These are phyloP conservation scores for Penicillium samsonianum DNA, from an alignment of 495 filamentous ascomycete genomes.

Conservation along the genomic window DNA sequence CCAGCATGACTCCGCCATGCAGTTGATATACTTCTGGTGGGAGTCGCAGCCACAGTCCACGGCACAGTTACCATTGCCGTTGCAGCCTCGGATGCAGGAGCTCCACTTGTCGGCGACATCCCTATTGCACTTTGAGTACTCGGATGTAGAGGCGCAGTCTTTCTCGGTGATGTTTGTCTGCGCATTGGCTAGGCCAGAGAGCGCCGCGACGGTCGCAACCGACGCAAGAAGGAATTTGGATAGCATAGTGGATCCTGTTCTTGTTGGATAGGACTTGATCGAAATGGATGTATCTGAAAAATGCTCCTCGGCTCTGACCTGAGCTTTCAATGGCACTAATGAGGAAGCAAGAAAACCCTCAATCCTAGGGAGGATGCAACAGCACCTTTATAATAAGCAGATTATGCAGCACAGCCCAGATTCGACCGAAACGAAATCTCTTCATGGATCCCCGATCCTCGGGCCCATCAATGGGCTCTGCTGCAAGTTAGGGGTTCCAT, in stretches of 20 bases:
- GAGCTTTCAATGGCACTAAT: not conserved
- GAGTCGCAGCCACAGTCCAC: constrained; percentile 32
- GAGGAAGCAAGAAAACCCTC: not conserved
- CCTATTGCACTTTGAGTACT: constrained; percentile 25
- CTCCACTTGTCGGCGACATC: constrained; percentile 29
- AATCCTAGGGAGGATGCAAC: not conserved
- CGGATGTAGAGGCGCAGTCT: constrained; percentile 21
- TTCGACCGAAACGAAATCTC: not conserved
- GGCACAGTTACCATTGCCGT: constrained; percentile 27
- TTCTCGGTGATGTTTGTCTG: constrained; percentile 33
- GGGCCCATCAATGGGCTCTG: not conserved
- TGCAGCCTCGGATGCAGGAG: constrained; percentile 25
- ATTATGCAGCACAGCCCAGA: not conserved
- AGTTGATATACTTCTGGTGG: constrained; percentile 36
- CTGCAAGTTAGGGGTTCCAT: constrained; percentile 20
- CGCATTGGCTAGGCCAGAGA: constrained; percentile 20
- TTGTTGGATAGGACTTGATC: not conserved
- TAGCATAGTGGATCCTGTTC: constrained; percentile 15
- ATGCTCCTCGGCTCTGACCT: not conserved
- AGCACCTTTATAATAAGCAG: not conserved
- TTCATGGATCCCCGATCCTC: constrained; percentile 11
- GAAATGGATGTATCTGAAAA: not conserved
- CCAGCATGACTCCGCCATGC: constrained; percentile 35
- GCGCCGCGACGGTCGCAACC: constrained; percentile 18
- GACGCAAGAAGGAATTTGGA: constrained; percentile 21